Percentiles rank a stretch among this genome's conserved stretches.
These are phyloP conservation scores for Rhytidhysteron rufulum DNA, from an alignment of 2,329 filamentous ascomycete species.

Conservation along the genomic window DNA sequence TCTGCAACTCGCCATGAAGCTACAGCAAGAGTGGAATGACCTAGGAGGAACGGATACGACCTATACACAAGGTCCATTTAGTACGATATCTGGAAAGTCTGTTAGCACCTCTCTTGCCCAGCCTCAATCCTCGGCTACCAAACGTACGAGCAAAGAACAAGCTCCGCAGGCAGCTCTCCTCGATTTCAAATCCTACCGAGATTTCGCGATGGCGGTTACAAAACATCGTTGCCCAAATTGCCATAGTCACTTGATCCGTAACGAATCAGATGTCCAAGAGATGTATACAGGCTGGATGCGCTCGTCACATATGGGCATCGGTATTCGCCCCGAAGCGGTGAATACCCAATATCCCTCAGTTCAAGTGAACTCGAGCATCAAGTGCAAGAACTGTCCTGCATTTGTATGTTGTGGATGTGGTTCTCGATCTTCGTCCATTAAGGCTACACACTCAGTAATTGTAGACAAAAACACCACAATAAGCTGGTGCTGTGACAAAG, in stretches of 20 bases:
- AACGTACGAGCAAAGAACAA: too few relatives aligned
- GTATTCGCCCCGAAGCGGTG: too few relatives aligned
- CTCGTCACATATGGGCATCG: too few relatives aligned
- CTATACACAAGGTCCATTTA: too few relatives aligned
- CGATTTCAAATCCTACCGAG: slow-evolving; percentile 3
- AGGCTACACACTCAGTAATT: slow-evolving; percentile 1
- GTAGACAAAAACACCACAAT: slow-evolving; percentile 10
- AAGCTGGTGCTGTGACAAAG: slow-evolving; percentile 34
- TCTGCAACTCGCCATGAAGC: background rate
- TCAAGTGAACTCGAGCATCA: slow-evolving; percentile 5
- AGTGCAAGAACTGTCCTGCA: slow-evolving; percentile 14
- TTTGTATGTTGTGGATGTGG: slow-evolving; percentile 16
- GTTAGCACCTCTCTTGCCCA: too few relatives aligned
- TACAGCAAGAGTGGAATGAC: slow-evolving; percentile 1
- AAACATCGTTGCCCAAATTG: slow-evolving; percentile 12
- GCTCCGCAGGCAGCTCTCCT: too few relatives aligned
- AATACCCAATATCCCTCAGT: slow-evolving; percentile 1
- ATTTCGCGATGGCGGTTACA: slow-evolving; percentile 12
- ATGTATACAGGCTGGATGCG: slow-evolving; percentile 17
- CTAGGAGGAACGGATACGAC: too few relatives aligned
- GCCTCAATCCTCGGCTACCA: too few relatives aligned
- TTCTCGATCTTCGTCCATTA: slow-evolving; percentile 3
- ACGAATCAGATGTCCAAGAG: slow-evolving; percentile 7
- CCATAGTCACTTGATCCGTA: slow-evolving; percentile 7
- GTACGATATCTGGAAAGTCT: too few relatives aligned